Evolutionary conservation across 2,329 filamentous ascomycete species (phyloP), one percentile per base, ranked within the genome.

Genomic region (Coniochaeta sp.): DNA sequence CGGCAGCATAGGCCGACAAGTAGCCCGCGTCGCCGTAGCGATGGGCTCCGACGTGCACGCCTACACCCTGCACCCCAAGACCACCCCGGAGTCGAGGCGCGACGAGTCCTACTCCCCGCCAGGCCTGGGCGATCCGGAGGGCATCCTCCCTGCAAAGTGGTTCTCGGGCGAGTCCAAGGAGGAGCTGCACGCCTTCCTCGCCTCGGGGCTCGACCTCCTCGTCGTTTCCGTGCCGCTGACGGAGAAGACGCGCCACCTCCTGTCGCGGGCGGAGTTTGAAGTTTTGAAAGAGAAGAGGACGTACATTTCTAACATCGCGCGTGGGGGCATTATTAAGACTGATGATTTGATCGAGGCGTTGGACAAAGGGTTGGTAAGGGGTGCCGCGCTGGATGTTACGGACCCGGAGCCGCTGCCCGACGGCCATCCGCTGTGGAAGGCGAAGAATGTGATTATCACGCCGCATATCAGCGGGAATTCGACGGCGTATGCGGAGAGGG

Each of bases 311-410:
- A 91, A 92, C 60, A 87, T 91, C 56, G 81, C 83, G 0, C 78
- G 88, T 2, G 88, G 75, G 0, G 68, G 69, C 0, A 67, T 78
- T 12, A 62, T 79, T 22, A 60, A 73, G 48, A 75, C 73, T 2
- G 67, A 76, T 2, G 85, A 81, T 1, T 63, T 92, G 48, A 75
- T 89, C 16, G 70, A 71, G 1, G 84, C 86, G 0, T 67, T 91
- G 10, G 67, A 77, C 32, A 56, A 55, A 3, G 72, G 64, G 6
- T 46, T 62, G 14, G 70, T 76, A 46, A 61, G 72, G 3, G 88
- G 88, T 27, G 89, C 88, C 0, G 87, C 87, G 1, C 67, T 92
- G 35, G 88, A 91, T 63, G 88, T 92, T 1, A 86, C 87, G 2
- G 87, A 91, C 54, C 88, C 88, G 0, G 89, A 92, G 65, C 89